Conservation (phyloP, 805 yeast species). For the Maudiozyma bulderi region DNA sequence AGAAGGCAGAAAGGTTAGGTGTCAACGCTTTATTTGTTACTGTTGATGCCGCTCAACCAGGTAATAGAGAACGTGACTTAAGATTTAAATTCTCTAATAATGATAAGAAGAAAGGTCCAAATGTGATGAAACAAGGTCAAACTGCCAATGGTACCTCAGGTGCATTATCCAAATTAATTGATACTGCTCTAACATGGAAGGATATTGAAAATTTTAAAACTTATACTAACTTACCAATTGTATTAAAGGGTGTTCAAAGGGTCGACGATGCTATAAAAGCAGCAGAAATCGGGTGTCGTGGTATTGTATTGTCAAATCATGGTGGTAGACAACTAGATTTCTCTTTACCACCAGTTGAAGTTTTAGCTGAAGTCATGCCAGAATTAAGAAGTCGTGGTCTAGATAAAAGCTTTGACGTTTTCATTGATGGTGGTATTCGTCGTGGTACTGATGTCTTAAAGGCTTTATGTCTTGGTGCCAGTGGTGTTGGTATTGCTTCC, state of each 20-base stretch:
- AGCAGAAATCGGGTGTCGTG: conserved; percentile 58
- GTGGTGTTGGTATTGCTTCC: conserved; percentile 60
- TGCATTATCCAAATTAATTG: conserved; percentile 75
- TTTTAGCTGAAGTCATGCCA: conserved; percentile 60
- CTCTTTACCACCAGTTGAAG: conserved; percentile 64
- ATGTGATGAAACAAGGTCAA: conserved; percentile 29
- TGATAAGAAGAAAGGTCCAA: conserved; percentile 14
- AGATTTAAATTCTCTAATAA: conserved; percentile 44
- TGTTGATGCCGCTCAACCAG: conserved; percentile 86
- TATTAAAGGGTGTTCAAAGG: conserved; percentile 74
- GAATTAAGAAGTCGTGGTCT: conserved; percentile 37
- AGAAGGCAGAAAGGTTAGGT: conserved; percentile 62
- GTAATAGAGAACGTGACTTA: conserved; percentile 83
- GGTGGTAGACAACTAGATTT: conserved; percentile 86
- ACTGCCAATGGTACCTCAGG: conserved; percentile 70
- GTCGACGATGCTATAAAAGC: conserved; percentile 70
- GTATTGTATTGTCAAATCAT: conserved; percentile 75
- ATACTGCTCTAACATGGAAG: conserved; percentile 53
- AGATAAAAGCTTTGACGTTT: conserved; percentile 44
- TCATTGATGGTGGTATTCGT: conserved; percentile 59
- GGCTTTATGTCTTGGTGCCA: conserved; percentile 60
- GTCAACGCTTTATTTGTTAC: conserved; percentile 78
- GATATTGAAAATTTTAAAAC: conserved; percentile 48
- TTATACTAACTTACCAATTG: conserved; percentile 53
- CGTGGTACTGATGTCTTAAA: conserved; percentile 59